Conservation (phyloP, 139 green algal species). For the Desmodesmus armatus region DNA sequence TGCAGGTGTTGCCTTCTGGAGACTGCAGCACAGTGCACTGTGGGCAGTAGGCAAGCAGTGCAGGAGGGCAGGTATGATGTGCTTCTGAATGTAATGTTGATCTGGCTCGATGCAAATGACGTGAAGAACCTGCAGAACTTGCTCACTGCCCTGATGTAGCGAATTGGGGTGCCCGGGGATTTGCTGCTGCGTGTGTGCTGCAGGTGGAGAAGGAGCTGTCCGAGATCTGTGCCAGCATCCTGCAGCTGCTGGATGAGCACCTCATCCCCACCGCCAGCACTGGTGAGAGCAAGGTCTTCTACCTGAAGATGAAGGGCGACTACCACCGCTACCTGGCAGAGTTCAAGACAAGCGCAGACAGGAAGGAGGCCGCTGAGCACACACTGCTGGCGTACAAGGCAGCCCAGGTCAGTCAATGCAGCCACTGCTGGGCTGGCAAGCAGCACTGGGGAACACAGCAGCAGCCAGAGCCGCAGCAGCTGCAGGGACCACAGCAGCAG, state of each 20-base stretch:
- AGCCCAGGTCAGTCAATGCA: too few species aligned
- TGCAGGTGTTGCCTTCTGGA: too few species aligned
- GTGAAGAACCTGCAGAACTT: background rate
- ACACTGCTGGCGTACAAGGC: slow-evolving; percentile 97
- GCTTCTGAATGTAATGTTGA: too few species aligned
- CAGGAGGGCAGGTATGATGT: too few species aligned
- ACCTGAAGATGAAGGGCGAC: slow-evolving; percentile 95
- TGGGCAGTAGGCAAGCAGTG: too few species aligned
- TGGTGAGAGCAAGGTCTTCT: slow-evolving; percentile 99
- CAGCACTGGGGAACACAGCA: background rate
- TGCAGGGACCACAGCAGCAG: background rate
- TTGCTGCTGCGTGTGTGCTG: too few species aligned
- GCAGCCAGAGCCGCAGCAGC: background rate
- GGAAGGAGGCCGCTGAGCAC: slow-evolving; percentile 94
- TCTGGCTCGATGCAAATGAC: too few species aligned
- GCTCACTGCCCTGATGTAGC: background rate
- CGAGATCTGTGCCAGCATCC: slow-evolving; percentile 89
- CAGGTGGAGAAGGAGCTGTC: slow-evolving; percentile 93
- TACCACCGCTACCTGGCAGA: slow-evolving; percentile 99
- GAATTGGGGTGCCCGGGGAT: too few species aligned
- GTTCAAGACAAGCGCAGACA: slow-evolving; percentile 94
- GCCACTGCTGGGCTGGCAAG: background rate
- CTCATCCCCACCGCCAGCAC: slow-evolving; percentile 93
- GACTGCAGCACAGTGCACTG: too few species aligned
- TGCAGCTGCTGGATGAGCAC: slow-evolving; percentile 95